Evolutionary conservation across 2,329 filamentous ascomycete genomes (phyloP).

Genomic region (Cladosporium sp.): DNA sequence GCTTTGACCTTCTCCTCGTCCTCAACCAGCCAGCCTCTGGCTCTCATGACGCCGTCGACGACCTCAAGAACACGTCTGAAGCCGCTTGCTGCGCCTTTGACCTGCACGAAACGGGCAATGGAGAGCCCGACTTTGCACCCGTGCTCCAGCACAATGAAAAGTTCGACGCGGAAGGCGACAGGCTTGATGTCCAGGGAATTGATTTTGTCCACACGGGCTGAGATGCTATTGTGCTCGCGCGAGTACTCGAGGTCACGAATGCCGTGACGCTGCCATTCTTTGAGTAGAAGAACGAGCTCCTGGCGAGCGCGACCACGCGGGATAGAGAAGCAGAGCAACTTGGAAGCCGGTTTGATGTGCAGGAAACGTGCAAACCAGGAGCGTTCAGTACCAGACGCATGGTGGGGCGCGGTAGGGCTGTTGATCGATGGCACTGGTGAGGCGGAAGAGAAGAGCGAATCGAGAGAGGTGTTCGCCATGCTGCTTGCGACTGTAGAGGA

Average conservation of each 20-base stretch:
- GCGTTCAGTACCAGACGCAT: constrained; percentile 41
- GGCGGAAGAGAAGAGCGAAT: constrained; percentile 29
- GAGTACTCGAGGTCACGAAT: constrained; percentile 74
- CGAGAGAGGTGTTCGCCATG: constrained; percentile 21
- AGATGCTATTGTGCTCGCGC: constrained; percentile 72
- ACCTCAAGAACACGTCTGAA: constrained; percentile 80
- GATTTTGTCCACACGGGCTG: constrained; percentile 66
- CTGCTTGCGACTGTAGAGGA: constrained; percentile 22
- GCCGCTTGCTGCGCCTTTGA: constrained; percentile 83
- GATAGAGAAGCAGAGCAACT: constrained; percentile 69
- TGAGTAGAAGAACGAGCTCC: constrained; percentile 69
- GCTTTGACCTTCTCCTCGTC: constrained; percentile 44
- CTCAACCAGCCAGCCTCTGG: constrained; percentile 61
- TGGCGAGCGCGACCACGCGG: constrained; percentile 69
- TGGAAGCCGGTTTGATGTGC: constrained; percentile 76
- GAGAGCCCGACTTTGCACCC: constrained; percentile 70
- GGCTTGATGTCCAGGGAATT: constrained; percentile 83
- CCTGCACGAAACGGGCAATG: constrained; percentile 81
- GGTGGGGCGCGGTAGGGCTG: constrained; percentile 13
- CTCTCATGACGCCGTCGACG: constrained; percentile 63
- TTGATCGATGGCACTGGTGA: constrained; percentile 48
- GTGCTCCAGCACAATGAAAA: constrained; percentile 86
- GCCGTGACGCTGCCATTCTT: constrained; percentile 72
- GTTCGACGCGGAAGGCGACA: constrained; percentile 79
- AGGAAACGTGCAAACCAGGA: constrained; percentile 89